Evolutionary conservation across 1,139 yeast species (phyloP).

Genomic region (Saccharomycopsis crataegensis): DNA sequence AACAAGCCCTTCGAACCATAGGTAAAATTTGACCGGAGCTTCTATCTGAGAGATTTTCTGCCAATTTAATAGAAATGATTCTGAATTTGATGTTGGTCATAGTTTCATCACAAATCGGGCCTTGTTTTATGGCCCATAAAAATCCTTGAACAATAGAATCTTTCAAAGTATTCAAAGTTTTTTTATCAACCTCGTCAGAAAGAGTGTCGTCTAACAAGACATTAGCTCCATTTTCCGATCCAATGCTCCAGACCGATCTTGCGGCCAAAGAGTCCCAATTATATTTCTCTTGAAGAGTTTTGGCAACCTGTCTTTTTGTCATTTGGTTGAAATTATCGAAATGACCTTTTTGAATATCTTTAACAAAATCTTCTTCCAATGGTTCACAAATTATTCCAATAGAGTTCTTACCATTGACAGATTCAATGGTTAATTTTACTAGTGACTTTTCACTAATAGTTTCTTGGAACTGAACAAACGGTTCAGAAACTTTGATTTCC

Average conservation of each 20-base stretch:
- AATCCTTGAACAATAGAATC: constrained; percentile 70
- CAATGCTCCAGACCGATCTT: constrained; percentile 76
- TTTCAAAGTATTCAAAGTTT: constrained; percentile 52
- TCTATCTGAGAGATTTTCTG: constrained; percentile 40
- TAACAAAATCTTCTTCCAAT: constrained; percentile 44
- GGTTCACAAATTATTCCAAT: constrained; percentile 80
- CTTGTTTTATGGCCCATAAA: constrained; percentile 76
- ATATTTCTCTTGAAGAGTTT: constrained; percentile 47
- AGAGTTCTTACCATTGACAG: constrained; percentile 47
- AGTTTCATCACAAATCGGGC: constrained; percentile 86
- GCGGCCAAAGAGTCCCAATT: constrained; percentile 84
- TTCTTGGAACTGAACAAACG: constrained; percentile 74
- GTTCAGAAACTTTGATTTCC: constrained; percentile 78
- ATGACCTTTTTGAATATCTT: constrained; percentile 49
- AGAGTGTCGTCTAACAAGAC: constrained; percentile 68
- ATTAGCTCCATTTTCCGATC: constrained; percentile 49
- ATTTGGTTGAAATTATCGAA: constrained; percentile 31
- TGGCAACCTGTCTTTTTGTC: constrained; percentile 40
- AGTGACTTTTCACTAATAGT: constrained; percentile 63
- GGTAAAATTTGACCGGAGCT: constrained; percentile 78
- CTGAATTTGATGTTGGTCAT: constrained; percentile 66
- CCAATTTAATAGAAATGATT: constrained; percentile 53
- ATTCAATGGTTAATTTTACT: constrained; percentile 53
- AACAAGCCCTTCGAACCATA: constrained; percentile 76
- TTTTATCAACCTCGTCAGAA: constrained; percentile 60